These are phyloP conservation scores for Syzygium aqueum DNA, from an alignment of 345 rosid genomes.

Conservation along the genomic window DNA sequence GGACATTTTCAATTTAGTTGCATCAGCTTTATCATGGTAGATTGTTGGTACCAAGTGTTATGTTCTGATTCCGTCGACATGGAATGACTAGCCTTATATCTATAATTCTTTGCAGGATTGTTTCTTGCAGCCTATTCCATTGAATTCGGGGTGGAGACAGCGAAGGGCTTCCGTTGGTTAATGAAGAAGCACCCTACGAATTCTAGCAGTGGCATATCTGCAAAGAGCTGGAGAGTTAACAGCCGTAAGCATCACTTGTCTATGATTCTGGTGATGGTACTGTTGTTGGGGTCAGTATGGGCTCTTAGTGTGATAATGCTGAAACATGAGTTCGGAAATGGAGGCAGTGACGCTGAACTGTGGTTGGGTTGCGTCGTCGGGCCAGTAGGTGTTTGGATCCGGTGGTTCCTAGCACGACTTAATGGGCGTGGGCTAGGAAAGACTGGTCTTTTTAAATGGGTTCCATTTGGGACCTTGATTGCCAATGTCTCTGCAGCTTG, in stretches of 20 bases:
- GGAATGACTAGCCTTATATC: neutral
- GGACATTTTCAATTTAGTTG: neutral
- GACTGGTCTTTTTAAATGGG: conserved; percentile 48
- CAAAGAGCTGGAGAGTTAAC: conserved; percentile 30
- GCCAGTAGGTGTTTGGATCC: conserved; percentile 83
- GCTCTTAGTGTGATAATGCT: conserved; percentile 32
- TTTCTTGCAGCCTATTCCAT: conserved; percentile 70
- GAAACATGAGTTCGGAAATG: conserved; percentile 36
- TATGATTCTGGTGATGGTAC: conserved; percentile 25
- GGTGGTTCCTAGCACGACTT: conserved; percentile 86
- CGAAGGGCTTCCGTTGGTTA: conserved; percentile 64
- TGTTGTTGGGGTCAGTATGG: conserved; percentile 40
- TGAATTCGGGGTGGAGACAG: conserved; percentile 70
- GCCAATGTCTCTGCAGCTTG: conserved; percentile 82
- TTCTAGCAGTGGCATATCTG: conserved; percentile 1
- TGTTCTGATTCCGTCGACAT: neutral
- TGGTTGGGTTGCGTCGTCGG: conserved; percentile 83
- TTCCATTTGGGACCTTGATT: conserved; percentile 83
- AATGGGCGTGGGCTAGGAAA: conserved; percentile 83
- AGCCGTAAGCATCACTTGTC: conserved; percentile 29
- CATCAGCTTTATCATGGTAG: neutral
- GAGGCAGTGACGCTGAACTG: conserved; percentile 44
- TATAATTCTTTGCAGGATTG: conserved; percentile 44
- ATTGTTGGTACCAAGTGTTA: neutral
- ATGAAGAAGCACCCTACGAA: conserved; percentile 9